Evolutionary conservation across 345 rosid species (phyloP), one percentile per base, ranked within the genome.

Genomic region (Pistacia vera): DNA sequence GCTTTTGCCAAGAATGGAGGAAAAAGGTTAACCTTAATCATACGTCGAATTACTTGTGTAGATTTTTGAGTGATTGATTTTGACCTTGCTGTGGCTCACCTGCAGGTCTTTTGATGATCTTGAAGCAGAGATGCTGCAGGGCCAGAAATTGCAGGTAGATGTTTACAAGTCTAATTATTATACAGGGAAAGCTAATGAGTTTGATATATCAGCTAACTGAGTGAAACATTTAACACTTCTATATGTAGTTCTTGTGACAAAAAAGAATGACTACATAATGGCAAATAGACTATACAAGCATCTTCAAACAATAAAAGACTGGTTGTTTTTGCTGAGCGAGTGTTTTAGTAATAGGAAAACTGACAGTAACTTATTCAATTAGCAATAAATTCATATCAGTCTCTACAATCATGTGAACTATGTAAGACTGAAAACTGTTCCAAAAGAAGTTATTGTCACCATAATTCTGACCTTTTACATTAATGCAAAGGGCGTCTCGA

Each of bases 21-120:
- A 36, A 82, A 89, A 83, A 95, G 97, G 99, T 93, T 22, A 67
- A 28, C 48, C 55, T 75, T 86, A 73, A 70, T 22, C 36, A 57
- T 13, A 57, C 59, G 10, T 56, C 66, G 8, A 63, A 7, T 35
- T 8, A 63, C 10, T 46, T 63, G 35, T 35, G 5, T 18, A 7
- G 20, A 65, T 57, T 38, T 56, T 57, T 22, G 66, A 4, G 66
- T 44, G 57, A 68, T 68, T 70, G 57, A n/a, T 59, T 63, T 36
- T 75, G 58, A 61, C 61, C 73, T n/a, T 66, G 10, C 68, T 44
- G 41, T 72, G 56, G 61, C 36, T 81, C 71, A 49, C 65, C 12
- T 74, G 14, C 88, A 93, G 99, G 85, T 90, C 95, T n/a, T 96
- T 96, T 35, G 97, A 96, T 77, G 99, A 93, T 78, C 97, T 93